Base-by-base conservation (phyloP, 140 eudicot species). In the Cichorium intybus region DNA sequence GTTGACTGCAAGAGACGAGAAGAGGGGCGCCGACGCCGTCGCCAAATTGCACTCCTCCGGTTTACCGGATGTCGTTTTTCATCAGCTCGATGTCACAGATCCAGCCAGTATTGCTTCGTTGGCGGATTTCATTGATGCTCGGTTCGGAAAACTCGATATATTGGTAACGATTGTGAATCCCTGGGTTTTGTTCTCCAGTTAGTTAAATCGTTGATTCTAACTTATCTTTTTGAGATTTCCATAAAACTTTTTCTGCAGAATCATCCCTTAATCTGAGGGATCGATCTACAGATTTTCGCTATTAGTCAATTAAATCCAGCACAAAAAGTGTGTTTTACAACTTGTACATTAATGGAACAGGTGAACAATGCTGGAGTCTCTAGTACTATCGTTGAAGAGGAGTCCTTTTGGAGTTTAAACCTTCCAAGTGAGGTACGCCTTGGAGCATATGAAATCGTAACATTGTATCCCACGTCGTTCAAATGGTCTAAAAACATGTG, bases 51-150 rank as follows among this genome's bases (percentile, higher is more conserved):
- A 55, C 29, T 17, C 69, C 17, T 71, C 49, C 27, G 82, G 82
- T 12, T 56, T 64, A 57, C 33, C 4, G 6, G 63, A 77, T 15
- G 74, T 77, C 64, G 34, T 77, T 28, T 77, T 77, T 71, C 78
- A 77, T 64, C 74, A 77, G 70, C 82, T 77, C 4, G 82, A 77
- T 39, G 82, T 77, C 22, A 77, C 74, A 10, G 69, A 77, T 60
- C 66, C 66, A 14, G 18, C 47, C 15, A 77, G 74, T 77, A 71
- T 71, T 35, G 74, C 74, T 57, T 64, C 66, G 4, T 58, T 77
- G 24, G 77, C 61, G 2, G 53, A 17, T 28, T 70, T 70, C 65
- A 41, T 77, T 31, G 64, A 64, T 45, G 23, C 12, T 14, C 54
- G 5, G 11, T 70, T 77, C n/a, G 69, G 73, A 3, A 70, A 64